Base-by-base conservation (phyloP, 2,329 filamentous ascomycete genomes). In the Neofusicoccum laricinum region DNA sequence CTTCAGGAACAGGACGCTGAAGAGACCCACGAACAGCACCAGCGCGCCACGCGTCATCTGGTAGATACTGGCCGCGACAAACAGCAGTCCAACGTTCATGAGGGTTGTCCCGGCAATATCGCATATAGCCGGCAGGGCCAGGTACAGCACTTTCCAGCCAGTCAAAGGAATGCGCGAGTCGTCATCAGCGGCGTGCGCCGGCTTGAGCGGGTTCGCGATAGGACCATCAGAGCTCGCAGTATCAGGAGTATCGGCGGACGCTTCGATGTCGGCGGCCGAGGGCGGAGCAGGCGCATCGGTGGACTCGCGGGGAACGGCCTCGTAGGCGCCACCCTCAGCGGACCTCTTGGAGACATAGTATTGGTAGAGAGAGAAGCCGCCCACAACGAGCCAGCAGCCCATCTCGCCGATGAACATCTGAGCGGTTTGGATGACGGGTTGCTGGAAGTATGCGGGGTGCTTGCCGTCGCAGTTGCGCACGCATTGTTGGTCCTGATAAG, bases 371-470 rank as follows among this genome's bases (percentile, higher is more conserved):
- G 85, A 82, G 73, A 90, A 88, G 57, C 85, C 72, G 21, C 90
- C 88, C 48, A 98, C 85, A 61, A 99, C 92, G 14, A 98, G 84
- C 93, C 94, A 99, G 81, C 93, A 96, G 67, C 93, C 94, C 85
- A 92, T 90, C 77, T 99, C 95, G 64, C 95, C 95, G 67, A 97
- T 85, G 76, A 99, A 99, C 95, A 99, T 99, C 77, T 98, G 95
- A 1, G 92, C 82, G 1, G 95, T 98, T 77, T 99, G 95, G 63
- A 98, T 88, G 61, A 99, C 93, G 17, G 95, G 95, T 76, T 98
- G 94, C 77, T 97, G 92, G 79, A 99, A 98, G 70, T 86, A 85
- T 67, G 85, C 81, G 61, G 87, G 89, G 69, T 89, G 85, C 65
- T 83, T 84, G 66, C 86, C 84, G 71, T 92, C 87, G 82, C 95